These are phyloP conservation scores for Curvularia hawaiiensis DNA, from an alignment of 2,329 filamentous ascomycete genomes.

Conservation along the genomic window DNA sequence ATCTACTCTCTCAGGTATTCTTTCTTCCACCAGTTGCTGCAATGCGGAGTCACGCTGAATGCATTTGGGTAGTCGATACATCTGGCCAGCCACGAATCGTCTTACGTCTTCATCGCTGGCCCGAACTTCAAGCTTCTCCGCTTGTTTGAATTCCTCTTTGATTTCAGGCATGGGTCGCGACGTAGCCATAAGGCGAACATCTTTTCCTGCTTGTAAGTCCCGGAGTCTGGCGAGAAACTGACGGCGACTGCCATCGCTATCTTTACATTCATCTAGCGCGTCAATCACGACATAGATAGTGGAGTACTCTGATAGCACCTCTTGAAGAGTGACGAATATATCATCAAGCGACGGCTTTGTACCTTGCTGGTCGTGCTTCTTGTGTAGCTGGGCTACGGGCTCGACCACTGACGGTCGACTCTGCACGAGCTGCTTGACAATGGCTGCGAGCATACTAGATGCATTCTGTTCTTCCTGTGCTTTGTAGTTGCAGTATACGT, in stretches of 20 bases:
- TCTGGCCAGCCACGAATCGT: background rate
- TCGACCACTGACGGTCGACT: background rate
- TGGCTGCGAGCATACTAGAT: background rate
- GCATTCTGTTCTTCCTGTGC: background rate
- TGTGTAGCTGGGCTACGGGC: constrained; percentile 6
- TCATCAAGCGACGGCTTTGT: constrained; percentile 16
- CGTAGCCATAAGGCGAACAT: constrained; percentile 17
- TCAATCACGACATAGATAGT: constrained; percentile 34
- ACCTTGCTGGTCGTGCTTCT: constrained; percentile 5
- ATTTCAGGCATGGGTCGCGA: constrained; percentile 28
- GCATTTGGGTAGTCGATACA: background rate
- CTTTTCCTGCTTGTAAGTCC: constrained; percentile 4
- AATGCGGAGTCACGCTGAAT: background rate
- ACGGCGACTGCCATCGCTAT: constrained; percentile 9
- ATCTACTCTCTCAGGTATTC: background rate
- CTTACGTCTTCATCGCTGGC: background rate
- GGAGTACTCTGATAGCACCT: constrained; percentile 9
- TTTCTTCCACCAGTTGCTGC: background rate
- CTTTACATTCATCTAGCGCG: constrained; percentile 42
- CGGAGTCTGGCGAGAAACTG: constrained; percentile 6
- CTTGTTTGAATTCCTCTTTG: constrained; percentile 7
- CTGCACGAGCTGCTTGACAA: constrained; percentile 14
- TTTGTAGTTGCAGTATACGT: constrained; percentile 16
- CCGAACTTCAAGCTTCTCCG: background rate
- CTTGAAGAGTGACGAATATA: constrained; percentile 6